A percentile compares a stretch with the other conserved stretches of the same genome.
Conservation (phyloP, 2,329 filamentous ascomycete species). For the Hypoxylon sp. region DNA sequence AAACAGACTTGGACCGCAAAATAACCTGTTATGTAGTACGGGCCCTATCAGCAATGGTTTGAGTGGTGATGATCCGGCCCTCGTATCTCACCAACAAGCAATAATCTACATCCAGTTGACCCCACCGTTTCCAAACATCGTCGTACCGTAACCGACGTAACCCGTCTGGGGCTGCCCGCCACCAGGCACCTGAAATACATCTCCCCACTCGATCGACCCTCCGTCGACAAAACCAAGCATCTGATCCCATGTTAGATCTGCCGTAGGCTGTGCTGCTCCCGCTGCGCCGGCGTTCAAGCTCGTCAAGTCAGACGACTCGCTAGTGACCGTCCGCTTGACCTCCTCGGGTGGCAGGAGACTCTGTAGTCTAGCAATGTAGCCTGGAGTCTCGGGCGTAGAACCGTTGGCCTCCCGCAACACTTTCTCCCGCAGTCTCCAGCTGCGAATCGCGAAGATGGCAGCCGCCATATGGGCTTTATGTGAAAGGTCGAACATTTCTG, state of each 20-base stretch:
- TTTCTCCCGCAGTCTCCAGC: slow-evolving; percentile 61
- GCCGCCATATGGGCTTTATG: slow-evolving; percentile 55
- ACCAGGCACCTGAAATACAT: slow-evolving; percentile 40
- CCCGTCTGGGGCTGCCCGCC: slow-evolving; percentile 23
- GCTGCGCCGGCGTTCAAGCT: slow-evolving; percentile 4
- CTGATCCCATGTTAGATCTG: slow-evolving; percentile 45
- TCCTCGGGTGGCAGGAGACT: slow-evolving; percentile 52
- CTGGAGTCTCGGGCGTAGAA: slow-evolving; percentile 51
- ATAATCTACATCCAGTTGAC: slow-evolving; percentile 35
- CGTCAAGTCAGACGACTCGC: slow-evolving; percentile 26
- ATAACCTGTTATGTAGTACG: slow-evolving; percentile 1
- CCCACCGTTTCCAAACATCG: slow-evolving; percentile 29
- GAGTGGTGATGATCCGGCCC: slow-evolving; percentile 18
- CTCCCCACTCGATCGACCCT: slow-evolving; percentile 41
- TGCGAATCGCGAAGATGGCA: slow-evolving; percentile 58
- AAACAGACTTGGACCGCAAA: not conserved
- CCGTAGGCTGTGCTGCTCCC: slow-evolving; percentile 11
- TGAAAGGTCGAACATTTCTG: slow-evolving; percentile 59
- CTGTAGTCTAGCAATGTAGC: slow-evolving; percentile 56
- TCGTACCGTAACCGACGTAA: slow-evolving; percentile 29
- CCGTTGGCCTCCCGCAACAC: slow-evolving; percentile 49
- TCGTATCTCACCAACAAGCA: not conserved
- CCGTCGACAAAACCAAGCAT: slow-evolving; percentile 45
- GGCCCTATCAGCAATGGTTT: slow-evolving; percentile 11
- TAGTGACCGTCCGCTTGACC: slow-evolving; percentile 41